Evolutionary conservation across 805 yeast species (phyloP).

Genomic region (Kodamaea laetipori): DNA sequence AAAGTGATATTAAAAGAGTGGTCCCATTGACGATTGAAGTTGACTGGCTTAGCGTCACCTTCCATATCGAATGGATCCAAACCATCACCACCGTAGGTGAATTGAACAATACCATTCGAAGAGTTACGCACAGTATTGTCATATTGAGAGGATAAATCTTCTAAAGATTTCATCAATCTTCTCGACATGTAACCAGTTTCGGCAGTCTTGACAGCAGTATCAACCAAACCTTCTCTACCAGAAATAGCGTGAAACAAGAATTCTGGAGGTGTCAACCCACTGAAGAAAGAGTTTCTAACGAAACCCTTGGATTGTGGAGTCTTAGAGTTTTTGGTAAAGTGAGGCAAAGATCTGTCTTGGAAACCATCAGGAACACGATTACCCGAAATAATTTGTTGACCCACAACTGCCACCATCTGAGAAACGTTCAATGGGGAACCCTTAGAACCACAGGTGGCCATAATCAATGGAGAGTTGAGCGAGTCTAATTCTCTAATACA

Average conservation of each 20-base stretch:
- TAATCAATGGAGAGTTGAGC: conserved; percentile 92
- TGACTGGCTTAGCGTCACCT: conserved; percentile 96
- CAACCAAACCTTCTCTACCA: conserved; percentile 99
- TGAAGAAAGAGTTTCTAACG: conserved; percentile 91
- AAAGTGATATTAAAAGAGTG: conserved; percentile 80
- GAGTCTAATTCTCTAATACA: conserved; percentile 90
- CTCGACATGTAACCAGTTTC: conserved; percentile 99
- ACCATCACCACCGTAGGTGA: conserved; percentile 98
- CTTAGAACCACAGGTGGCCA: conserved; percentile 99
- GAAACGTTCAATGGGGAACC: conserved; percentile 98
- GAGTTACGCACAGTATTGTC: conserved; percentile 96
- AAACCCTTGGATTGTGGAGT: conserved; percentile 98
- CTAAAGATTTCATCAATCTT: conserved; percentile 95
- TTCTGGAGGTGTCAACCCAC: conserved; percentile 95
- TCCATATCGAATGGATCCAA: conserved; percentile 99
- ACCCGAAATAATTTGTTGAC: conserved; percentile 98
- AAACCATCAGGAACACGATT: conserved; percentile 99
- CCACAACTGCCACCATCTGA: conserved; percentile 99
- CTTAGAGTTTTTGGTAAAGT: conserved; percentile 91
- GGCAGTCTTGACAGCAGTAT: conserved; percentile 99
- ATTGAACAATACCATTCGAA: conserved; percentile 94
- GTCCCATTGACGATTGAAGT: conserved; percentile 92
- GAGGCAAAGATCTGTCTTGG: conserved; percentile 97
- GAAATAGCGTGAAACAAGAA: conserved; percentile 98
- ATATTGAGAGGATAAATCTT: conserved; percentile 90